Conservation (phyloP, 169 alveolate genomes). For the Plasmodium vinckei region DNA sequence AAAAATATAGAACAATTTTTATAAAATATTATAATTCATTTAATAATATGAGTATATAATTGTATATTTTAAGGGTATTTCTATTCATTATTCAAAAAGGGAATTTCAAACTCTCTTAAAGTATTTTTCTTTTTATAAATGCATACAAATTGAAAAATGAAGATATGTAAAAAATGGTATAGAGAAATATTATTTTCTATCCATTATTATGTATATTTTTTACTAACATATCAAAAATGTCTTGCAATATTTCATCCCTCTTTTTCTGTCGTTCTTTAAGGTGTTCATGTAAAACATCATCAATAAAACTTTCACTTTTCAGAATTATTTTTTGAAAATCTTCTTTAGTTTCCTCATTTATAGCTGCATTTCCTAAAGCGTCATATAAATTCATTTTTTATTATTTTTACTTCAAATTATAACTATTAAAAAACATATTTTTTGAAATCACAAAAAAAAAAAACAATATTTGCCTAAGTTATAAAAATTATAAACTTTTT, state of each 20-base stretch:
- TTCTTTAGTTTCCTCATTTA: conserved; percentile 49
- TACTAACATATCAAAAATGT: conserved; percentile 71
- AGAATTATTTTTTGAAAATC: conserved; percentile 53
- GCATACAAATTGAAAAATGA: background rate
- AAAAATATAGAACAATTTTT: background rate
- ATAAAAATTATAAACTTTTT: too few species aligned
- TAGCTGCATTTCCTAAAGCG: conserved; percentile 58
- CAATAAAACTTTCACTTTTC: conserved; percentile 76
- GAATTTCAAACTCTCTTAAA: background rate
- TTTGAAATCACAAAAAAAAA: too few species aligned
- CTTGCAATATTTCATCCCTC: conserved; percentile 75
- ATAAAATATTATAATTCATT: too few species aligned
- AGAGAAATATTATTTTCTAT: background rate
- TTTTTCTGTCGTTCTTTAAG: conserved; percentile 63
- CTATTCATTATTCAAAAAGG: background rate
- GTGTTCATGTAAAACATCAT: conserved; percentile 63
- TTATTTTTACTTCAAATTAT: background rate
- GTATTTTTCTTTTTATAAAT: background rate
- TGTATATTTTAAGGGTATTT: background rate
- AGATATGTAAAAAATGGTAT: background rate
- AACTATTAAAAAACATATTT: too few species aligned
- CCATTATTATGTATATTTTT: background rate
- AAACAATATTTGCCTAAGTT: too few species aligned
- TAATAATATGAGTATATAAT: background rate
- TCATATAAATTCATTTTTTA: conserved; percentile 60